A percentile compares a stretch with the other conserved stretches of the same genome.
These are phyloP conservation scores for Auricularia sp. DNA, from an alignment of 768 basidiomycete genomes.

Conservation along the genomic window DNA sequence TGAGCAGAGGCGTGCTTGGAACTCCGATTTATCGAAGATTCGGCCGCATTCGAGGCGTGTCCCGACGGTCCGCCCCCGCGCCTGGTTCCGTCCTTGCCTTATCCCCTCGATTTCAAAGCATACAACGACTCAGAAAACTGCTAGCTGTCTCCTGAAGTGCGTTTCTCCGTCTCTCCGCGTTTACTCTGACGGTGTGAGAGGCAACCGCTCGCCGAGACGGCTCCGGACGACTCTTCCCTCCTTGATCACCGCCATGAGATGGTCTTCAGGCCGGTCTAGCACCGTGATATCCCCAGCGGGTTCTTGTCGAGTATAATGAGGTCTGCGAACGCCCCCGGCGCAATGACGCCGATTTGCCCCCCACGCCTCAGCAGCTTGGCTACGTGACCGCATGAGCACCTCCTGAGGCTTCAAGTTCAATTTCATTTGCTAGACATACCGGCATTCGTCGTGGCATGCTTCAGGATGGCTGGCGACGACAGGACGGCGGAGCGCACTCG, in stretches of 20 bases:
- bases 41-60: not conserved
- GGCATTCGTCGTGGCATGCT: slow-evolving; percentile 35
- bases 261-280: slow-evolving; percentile 31
- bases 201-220: slow-evolving; percentile 13
- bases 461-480: slow-evolving; percentile 23
- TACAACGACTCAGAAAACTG: no score
- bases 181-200: not conserved
- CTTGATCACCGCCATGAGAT: slow-evolving; percentile 29
- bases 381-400: not conserved
- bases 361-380: slow-evolving; percentile 28
- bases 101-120: no score
- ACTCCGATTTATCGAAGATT: not conserved
- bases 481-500: slow-evolving; percentile 29
- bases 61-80: not conserved
- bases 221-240: slow-evolving; percentile 24
- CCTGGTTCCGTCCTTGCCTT: not conserved
- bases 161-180: no score
- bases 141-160: no score
- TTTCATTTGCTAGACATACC: slow-evolving; percentile 11
- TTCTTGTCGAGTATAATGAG: slow-evolving; percentile 31
- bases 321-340: slow-evolving; percentile 30
- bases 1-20: not conserved
- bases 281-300: slow-evolving; percentile 33
- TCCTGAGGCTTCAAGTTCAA: no score
- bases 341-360: slow-evolving; percentile 26